phyloP scores from a whole-genome alignment of 192 early-diverging fungal species.

The Allomyces macrogynus region DNA sequence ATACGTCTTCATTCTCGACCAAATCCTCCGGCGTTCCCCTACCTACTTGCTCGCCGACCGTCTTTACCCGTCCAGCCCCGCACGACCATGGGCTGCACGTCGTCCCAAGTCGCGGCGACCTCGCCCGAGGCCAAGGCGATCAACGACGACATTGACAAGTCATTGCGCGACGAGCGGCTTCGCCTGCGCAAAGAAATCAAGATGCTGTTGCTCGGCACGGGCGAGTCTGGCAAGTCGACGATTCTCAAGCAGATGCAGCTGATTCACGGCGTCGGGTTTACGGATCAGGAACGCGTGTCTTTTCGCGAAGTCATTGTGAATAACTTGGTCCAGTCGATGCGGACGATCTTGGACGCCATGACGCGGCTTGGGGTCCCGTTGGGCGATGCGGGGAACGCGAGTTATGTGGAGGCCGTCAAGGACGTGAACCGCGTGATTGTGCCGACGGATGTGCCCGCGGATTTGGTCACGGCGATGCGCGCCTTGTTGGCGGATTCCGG shows the following conservation, averaged over 20 bases:
- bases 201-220: conserved; percentile 64
- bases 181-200: conserved; percentile 79
- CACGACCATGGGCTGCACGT: no score
- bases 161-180: conserved; percentile 59
- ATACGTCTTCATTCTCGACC: no score
- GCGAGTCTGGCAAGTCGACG: conserved; percentile 5
- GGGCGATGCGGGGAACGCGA: conserved; percentile 44
- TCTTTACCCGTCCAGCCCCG: no score
- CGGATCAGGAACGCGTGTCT: conserved; percentile 65
- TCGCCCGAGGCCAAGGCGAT: conserved; percentile 23
- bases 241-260: conserved; percentile 53
- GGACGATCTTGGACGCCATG: conserved; percentile 91
- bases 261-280: conserved; percentile 89
- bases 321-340: conserved; percentile 90
- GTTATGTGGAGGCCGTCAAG: conserved; percentile 50
- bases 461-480: conserved; percentile 59
- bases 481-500: conserved; percentile 68
- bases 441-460: conserved; percentile 58
- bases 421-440: conserved; percentile 73
- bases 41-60: no score
- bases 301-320: conserved; percentile 93
- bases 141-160: conserved; percentile 82
- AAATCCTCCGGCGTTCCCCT: no score
- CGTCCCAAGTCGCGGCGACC: no score
- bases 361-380: conserved; percentile 57